Percentiles rank a stretch among this genome's conserved stretches.
phyloP scores from a whole-genome alignment of 140 eudicot species.

The Erigeron philadelphicus region DNA sequence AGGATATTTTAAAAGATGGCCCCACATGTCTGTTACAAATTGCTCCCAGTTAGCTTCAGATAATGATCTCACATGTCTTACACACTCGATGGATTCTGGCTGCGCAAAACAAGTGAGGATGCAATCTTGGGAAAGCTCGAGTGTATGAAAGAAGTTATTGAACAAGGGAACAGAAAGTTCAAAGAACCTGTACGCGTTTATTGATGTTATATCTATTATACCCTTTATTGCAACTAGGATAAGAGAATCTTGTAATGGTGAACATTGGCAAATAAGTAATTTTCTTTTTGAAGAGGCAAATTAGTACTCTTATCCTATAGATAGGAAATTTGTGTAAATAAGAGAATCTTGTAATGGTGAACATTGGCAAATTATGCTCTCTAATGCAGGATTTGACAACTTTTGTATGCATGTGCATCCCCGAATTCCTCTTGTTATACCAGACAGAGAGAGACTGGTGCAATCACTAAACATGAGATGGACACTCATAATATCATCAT shows the following conservation, averaged over 20 bases:
- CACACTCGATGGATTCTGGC: conserved; percentile 78
- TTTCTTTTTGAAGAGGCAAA: too few relatives aligned
- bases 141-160: conserved; percentile 95
- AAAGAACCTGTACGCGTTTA: conserved; percentile 73
- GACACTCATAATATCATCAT: conserved; percentile 91
- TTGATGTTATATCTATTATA: conserved; percentile 19
- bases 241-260: background rate
- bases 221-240: background rate
- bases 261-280: background rate
- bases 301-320: too few relatives aligned
- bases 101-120: conserved; percentile 68
- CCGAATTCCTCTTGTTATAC: conserved; percentile 90
- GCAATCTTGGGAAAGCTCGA: conserved; percentile 88
- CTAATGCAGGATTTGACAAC: conserved; percentile 83
- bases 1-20: conserved; percentile 78
- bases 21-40: conserved; percentile 69
- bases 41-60: conserved; percentile 71
- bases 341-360: background rate
- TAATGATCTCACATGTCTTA: conserved; percentile 50
- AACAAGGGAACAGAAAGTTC: conserved; percentile 89
- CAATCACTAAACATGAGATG: conserved; percentile 86
- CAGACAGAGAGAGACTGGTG: conserved; percentile 91
- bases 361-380: background rate
- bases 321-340: too few relatives aligned
- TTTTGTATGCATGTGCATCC: conserved; percentile 95